Evolutionary conservation across 2,329 filamentous ascomycete species (phyloP), one percentile per base, ranked within the genome.

Genomic region (Fusarium sororula): DNA sequence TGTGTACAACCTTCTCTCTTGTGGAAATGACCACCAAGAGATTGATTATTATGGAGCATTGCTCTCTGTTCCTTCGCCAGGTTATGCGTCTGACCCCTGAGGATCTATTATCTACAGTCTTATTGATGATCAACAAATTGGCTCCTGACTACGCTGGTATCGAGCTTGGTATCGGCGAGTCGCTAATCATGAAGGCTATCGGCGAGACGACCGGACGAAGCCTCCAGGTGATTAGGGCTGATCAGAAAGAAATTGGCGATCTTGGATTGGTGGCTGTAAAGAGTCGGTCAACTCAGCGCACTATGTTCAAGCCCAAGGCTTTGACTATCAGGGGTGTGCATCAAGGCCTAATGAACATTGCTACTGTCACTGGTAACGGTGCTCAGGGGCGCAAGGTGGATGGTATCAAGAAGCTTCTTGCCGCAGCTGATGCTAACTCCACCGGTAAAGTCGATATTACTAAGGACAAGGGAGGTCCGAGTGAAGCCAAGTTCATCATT

Each of bases 121-220:
- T 98, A 72, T 90, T 99, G 37, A 98, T 99, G 96, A 94, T 98
- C 82, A 98, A 98, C 84, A 98, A 98, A 82, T 90, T 99, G 32
- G 96, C 96, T 6, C 96, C 96, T 7, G 96, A 99, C 80, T 99
- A 98, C 81, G 93, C 95, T 48, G 96, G 96, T 26, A 95, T 99
- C 72, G 96, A 99, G 83, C 88, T 99, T 37, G 96, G 96, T n/a
- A 99, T 99, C 77, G 96, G 96, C 64, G 96, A 99, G 83, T 98
- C 96, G 2, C 84, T 99, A 35, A 98, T 99, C 78, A 98, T 98
- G 95, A 99, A 98, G 82, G 94, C 96, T 10, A 97, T 99, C 79
- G 96, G 96, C 17, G 96, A 98, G 84, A 93, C 92, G 37, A 99
- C 96, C 1, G 96, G 96, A 15, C 91, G 96, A 69, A 97, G 91